These are phyloP conservation scores for Petunia hybrid DNA, from an alignment of 305 asterid species.

Conservation along the genomic window DNA sequence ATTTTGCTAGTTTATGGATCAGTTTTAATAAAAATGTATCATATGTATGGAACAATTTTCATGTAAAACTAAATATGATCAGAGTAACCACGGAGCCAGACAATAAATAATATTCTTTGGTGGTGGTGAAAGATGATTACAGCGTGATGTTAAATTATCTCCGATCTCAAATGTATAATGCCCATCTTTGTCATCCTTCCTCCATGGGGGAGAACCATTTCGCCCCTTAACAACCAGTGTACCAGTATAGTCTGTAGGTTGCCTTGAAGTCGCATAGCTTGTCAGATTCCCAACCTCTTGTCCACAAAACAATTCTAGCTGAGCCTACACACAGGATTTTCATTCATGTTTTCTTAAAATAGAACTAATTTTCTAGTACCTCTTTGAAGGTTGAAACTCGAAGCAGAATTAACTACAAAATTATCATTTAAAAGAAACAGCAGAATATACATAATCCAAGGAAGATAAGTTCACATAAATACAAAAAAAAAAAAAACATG, in stretches of 20 bases:
- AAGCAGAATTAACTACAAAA: not conserved
- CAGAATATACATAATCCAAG: not conserved
- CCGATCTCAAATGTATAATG: conserved; percentile 95
- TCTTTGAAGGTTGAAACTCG: conserved; percentile 36
- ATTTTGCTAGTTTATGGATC: not conserved
- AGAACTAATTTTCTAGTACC: conserved; percentile 48
- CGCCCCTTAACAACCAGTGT: conserved; percentile 69
- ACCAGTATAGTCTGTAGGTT: conserved; percentile 58
- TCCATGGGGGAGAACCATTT: conserved; percentile 87
- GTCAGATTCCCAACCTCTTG: conserved; percentile 83
- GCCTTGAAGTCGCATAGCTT: conserved; percentile 76
- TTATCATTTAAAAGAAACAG: not conserved
- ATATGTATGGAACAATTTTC: too few relatives aligned
- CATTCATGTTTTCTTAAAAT: conserved; percentile 68
- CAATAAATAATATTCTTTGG: conserved; percentile 38
- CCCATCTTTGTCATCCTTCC: conserved; percentile 97
- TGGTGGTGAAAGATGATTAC: conserved; percentile 61
- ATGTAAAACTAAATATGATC: not conserved
- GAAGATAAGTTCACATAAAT: not conserved
- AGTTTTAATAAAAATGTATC: not conserved
- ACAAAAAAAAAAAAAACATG: not conserved
- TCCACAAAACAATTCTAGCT: conserved; percentile 84
- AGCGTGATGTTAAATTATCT: conserved; percentile 55
- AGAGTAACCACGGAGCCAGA: not conserved
- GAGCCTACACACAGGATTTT: conserved; percentile 94